Evolutionary conservation across 1,139 yeast genomes (phyloP).

Genomic region (Candida glucosophila): DNA sequence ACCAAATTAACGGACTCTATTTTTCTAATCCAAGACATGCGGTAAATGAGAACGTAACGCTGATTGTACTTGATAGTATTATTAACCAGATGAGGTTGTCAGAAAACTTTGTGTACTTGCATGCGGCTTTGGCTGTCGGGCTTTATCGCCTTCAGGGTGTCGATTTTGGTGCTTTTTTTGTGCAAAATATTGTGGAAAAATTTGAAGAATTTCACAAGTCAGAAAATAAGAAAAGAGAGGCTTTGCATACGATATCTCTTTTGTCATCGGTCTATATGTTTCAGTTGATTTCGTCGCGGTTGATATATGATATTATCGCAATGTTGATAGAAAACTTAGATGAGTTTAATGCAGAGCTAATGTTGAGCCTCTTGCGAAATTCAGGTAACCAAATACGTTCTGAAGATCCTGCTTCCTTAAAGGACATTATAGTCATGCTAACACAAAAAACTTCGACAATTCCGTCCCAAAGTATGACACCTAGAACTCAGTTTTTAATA

Average conservation of each 20-base stretch:
- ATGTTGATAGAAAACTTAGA: constrained; percentile 47
- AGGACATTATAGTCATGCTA: constrained; percentile 65
- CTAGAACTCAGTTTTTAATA: constrained; percentile 74
- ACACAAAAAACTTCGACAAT: constrained; percentile 31
- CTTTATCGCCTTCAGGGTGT: constrained; percentile 74
- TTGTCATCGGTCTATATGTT: constrained; percentile 72
- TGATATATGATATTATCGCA: constrained; percentile 69
- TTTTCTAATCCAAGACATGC: constrained; percentile 63
- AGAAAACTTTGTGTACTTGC: constrained; percentile 72
- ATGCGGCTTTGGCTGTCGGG: constrained; percentile 72
- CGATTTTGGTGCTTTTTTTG: constrained; percentile 82
- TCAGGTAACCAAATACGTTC: constrained; percentile 81
- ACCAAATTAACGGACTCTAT: constrained; percentile 58
- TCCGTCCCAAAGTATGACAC: constrained; percentile 24
- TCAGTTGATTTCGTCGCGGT: constrained; percentile 62
- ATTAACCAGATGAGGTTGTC: constrained; percentile 54
- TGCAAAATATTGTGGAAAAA: constrained; percentile 70
- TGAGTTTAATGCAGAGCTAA: constrained; percentile 69
- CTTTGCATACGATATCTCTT: constrained; percentile 63
- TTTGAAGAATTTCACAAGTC: constrained; percentile 34
- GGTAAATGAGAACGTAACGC: constrained; percentile 63
- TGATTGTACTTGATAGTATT: constrained; percentile 59
- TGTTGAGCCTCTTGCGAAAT: constrained; percentile 61
- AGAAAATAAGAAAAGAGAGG: constrained; percentile 38
- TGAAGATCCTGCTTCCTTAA: constrained; percentile 83